Conservation (phyloP, 495 filamentous ascomycete genomes). For the Penicillium dipodomyicola region DNA sequence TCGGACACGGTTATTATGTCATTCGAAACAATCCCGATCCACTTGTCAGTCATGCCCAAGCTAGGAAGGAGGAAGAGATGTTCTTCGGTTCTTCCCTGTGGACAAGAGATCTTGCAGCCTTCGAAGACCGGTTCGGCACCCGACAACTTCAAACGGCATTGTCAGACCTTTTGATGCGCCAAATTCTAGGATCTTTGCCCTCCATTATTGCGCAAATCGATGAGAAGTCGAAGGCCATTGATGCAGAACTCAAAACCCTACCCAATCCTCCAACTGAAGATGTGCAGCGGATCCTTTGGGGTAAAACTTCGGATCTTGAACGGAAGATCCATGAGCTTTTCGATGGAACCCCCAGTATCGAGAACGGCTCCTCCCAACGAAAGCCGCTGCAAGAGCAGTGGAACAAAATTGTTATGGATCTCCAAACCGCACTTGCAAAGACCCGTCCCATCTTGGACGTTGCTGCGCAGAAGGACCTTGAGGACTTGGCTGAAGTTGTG, state of each 20-base stretch:
- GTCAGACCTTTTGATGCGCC: constrained; percentile 50
- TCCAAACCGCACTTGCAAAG: constrained; percentile 32
- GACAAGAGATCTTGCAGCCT: constrained; percentile 42
- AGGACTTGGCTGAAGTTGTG: neutral
- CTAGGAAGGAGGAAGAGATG: constrained; percentile 53
- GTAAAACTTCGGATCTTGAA: constrained; percentile 34
- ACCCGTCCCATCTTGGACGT: constrained; percentile 34
- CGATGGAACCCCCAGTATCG: constrained; percentile 29
- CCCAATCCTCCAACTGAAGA: constrained; percentile 55
- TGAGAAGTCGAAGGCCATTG: constrained; percentile 44
- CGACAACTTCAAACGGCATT: constrained; percentile 53
- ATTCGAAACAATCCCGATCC: constrained; percentile 58
- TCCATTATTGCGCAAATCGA: constrained; percentile 57
- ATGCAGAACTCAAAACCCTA: constrained; percentile 45
- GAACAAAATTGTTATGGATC: constrained; percentile 35
- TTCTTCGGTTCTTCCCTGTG: constrained; percentile 58
- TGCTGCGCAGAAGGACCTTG: constrained; percentile 2
- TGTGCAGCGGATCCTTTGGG: constrained; percentile 35
- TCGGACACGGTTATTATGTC: constrained; percentile 66
- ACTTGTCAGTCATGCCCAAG: constrained; percentile 49
- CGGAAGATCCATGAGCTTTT: constrained; percentile 32
- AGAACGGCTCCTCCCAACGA: neutral
- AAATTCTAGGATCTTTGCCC: constrained; percentile 61
- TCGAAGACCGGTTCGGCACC: constrained; percentile 57
- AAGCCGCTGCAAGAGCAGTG: constrained; percentile 40